Base-by-base conservation (phyloP, 768 basidiomycete genomes). In the Boletus fagicola region DNA sequence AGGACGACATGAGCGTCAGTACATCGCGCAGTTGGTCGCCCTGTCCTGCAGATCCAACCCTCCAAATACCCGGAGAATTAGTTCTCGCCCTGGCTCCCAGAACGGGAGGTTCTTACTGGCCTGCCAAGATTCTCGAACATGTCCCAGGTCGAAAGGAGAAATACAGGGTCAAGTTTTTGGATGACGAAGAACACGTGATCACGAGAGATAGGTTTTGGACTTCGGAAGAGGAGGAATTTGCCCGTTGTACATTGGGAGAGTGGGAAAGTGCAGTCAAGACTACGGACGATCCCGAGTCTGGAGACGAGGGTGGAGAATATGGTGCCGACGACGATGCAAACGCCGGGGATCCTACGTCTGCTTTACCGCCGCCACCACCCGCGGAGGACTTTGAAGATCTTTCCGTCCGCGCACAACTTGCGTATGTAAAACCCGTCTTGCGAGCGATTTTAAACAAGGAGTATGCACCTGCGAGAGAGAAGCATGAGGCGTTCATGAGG, bases 1-100 rank as follows among this genome's bases (percentile, higher is more conserved):
- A 62, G 28, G 60, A 57, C 57, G 66, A 28, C 22, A 40, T 24
- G 54, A 64, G 11, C 36, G 55, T 1, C 12, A 51, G 18, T 15
- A n/a, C 60, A 46, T 22, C 60, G 1, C 59, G 43, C 4, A 44
- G 31, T 10, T 78, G 73, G 76, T 72, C 73, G 1, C 77, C 78
- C 11, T 79, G 79, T 5, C 75, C 72, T 16, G 70, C 76, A 3
- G 84, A 88, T 59, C 71, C 72, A 4, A 68, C 74, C 0, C 74
- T 87, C 24, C 70, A 78, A 16, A 81, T 90, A 38, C 88, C 87
- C 3, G 90, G 87, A 3, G 89, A 91, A 67, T 69, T 84, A 1
- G 73, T 90, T 3, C 74, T 90, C 13, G 85, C 85, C 7, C 70
- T 70, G 53, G 65, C 62, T 22, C 70, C 69, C 28, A 64, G 62